These are phyloP conservation scores for Melastoma candidum DNA, from an alignment of 441 rosid genomes.

Conservation along the genomic window DNA sequence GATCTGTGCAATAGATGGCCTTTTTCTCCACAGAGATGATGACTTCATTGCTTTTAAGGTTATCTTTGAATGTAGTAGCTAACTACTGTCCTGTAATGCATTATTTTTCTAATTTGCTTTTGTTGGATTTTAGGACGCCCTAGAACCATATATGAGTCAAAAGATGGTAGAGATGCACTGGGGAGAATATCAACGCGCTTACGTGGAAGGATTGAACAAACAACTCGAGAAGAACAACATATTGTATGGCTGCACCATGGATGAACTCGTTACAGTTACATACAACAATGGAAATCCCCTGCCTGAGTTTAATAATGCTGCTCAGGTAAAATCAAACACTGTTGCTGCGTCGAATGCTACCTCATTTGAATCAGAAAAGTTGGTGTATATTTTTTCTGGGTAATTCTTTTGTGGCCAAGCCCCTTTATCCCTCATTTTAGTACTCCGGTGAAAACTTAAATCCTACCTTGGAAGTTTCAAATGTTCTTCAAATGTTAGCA, in stretches of 20 bases:
- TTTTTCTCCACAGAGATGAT: no score
- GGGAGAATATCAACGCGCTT: slow-evolving; percentile 60
- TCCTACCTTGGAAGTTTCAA: no score
- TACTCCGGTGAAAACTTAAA: no score
- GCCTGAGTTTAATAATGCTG: slow-evolving; percentile 72
- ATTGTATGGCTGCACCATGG: slow-evolving; percentile 68
- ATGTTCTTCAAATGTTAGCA: no score
- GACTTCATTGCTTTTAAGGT: no score
- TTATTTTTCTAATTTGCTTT: not conserved
- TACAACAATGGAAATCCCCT: slow-evolving; percentile 80
- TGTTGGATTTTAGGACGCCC: slow-evolving; percentile 48
- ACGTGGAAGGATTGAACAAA: slow-evolving; percentile 63
- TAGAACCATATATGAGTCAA: slow-evolving; percentile 80
- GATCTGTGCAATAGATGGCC: no score
- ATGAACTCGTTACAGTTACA: slow-evolving; percentile 69
- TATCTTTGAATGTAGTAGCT: no score
- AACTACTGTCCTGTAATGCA: not conserved
- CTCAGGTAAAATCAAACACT: slow-evolving; percentile 37
- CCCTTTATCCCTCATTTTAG: no score
- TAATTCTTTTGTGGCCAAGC: no score
- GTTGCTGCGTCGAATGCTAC: no score
- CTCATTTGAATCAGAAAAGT: no score
- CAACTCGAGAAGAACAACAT: slow-evolving; percentile 47
- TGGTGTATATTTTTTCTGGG: no score
- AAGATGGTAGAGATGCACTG: slow-evolving; percentile 65